Evolutionary conservation across 306 rosid genomes (phyloP).

Genomic region (Vigna angularis): DNA sequence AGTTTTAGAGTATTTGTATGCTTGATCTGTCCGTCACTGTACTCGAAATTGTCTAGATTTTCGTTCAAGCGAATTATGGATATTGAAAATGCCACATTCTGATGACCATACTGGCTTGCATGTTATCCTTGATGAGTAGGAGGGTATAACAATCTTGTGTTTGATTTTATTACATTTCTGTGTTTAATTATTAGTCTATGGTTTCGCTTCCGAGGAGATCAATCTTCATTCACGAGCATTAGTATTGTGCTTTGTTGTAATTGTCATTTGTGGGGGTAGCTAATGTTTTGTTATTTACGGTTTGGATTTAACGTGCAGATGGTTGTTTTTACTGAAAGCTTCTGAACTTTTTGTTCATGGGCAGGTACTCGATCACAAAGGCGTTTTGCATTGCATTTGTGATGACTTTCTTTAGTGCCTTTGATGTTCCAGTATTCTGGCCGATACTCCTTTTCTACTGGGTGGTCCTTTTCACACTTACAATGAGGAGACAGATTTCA

Average conservation of each 20-base stretch:
- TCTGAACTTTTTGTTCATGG: constrained; percentile 43
- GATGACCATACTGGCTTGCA: background rate
- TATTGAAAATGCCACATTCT: background rate
- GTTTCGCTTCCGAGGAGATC: too few relatives aligned
- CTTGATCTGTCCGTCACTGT: background rate
- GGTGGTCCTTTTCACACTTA: constrained; percentile 77
- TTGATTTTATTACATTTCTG: background rate
- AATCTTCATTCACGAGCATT: background rate
- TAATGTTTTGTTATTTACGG: background rate
- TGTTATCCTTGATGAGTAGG: background rate
- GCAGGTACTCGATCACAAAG: constrained; percentile 87
- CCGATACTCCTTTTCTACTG: constrained; percentile 97
- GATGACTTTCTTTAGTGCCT: constrained; percentile 81
- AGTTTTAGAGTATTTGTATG: background rate
- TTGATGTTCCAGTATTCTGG: constrained; percentile 91
- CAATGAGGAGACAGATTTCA: constrained; percentile 93
- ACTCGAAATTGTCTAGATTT: background rate
- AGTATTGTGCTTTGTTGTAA: background rate
- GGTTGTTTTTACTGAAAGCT: constrained; percentile 38
- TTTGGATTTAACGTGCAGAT: constrained; percentile 6
- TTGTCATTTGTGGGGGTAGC: background rate
- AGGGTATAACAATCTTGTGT: background rate
- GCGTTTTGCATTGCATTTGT: constrained; percentile 90
- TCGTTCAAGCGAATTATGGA: background rate
- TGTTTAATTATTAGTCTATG: background rate